Conservation (phyloP, 257 asterid species). For the Nicotiana undulata region DNA sequence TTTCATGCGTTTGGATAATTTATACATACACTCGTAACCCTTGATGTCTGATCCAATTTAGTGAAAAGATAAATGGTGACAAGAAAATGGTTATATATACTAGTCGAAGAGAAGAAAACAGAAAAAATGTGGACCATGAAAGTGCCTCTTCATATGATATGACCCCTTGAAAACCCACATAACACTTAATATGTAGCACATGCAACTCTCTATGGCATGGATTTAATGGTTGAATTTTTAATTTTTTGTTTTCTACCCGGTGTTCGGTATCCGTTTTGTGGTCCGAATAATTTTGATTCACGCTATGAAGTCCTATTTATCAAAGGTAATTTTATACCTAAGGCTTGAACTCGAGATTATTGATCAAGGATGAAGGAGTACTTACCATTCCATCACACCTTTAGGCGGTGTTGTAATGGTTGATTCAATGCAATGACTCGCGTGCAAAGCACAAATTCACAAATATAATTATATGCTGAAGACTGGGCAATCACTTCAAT, state of each 20-base stretch:
- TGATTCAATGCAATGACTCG: background rate
- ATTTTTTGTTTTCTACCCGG: too few species aligned
- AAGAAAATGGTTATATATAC: background rate
- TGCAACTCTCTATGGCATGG: background rate
- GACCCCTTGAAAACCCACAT: background rate
- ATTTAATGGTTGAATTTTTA: background rate
- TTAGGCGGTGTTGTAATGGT: background rate
- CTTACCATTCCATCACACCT: too few species aligned
- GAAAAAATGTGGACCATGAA: slow-evolving; percentile 23
- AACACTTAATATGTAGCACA: background rate
- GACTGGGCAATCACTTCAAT: background rate
- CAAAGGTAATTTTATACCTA: too few species aligned
- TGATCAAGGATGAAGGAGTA: too few species aligned
- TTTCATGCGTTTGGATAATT: background rate
- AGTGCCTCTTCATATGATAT: slow-evolving; percentile 19
- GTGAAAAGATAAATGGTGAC: slow-evolving; percentile 3
- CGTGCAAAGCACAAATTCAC: background rate
- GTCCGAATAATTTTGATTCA: too few species aligned
- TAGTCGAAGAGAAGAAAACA: background rate
- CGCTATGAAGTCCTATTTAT: accelerated
- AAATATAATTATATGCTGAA: background rate
- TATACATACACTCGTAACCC: background rate
- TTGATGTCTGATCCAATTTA: background rate
- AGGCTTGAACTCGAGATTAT: accelerated
- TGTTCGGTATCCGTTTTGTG: too few species aligned